A percentile compares a stretch with the other conserved stretches of the same genome.
phyloP scores from a whole-genome alignment of 306 rosid genomes.

The Nissolia schottii region DNA sequence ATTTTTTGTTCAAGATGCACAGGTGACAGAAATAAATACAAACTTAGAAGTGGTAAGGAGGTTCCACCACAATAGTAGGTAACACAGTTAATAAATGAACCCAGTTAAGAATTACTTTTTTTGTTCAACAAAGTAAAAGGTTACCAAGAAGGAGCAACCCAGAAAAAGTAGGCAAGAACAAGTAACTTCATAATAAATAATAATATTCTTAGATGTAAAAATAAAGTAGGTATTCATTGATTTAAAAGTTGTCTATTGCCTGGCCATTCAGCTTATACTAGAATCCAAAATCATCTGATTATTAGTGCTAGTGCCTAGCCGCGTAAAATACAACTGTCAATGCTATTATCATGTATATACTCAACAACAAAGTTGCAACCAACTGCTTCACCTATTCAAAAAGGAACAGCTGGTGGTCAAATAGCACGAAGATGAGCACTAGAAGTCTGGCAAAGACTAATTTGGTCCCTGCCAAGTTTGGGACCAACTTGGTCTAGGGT shows the following conservation, averaged over 20 bases:
- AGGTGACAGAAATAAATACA: neutral
- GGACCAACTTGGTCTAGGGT: too few species aligned
- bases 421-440: neutral
- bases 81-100: neutral
- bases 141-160: neutral
- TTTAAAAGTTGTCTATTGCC: neutral
- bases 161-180: neutral
- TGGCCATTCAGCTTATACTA: neutral
- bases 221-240: neutral
- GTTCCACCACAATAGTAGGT: neutral
- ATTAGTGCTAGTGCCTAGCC: too few species aligned
- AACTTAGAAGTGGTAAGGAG: neutral
- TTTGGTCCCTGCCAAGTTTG: too few species aligned
- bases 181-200: neutral
- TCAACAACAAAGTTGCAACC: neutral
- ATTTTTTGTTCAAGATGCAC: neutral
- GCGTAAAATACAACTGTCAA: neutral
- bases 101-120: neutral
- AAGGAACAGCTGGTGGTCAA: neutral
- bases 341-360: neutral
- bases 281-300: neutral
- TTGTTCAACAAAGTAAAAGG: neutral
- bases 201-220: neutral
- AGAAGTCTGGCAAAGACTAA: neutral
- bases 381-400: neutral